These are phyloP conservation scores for Penicillium sp. DNA, from an alignment of 2,329 filamentous ascomycete species.

Conservation along the genomic window DNA sequence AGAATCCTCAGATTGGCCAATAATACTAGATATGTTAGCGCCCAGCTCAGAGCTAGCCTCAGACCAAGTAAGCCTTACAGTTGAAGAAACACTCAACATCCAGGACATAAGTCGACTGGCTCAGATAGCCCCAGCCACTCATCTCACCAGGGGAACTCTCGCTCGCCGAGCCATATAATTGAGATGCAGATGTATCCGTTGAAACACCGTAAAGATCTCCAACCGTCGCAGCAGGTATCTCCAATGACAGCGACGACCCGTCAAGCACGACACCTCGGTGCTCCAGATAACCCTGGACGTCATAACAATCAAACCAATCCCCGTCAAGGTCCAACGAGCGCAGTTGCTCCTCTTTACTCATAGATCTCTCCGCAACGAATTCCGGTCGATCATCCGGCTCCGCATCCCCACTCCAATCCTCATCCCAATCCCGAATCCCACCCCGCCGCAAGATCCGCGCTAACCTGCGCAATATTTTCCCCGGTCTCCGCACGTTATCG, in stretches of 20 bases:
- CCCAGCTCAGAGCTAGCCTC: neutral
- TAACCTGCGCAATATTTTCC: slow-evolving; percentile 24
- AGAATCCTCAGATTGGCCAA: slow-evolving; percentile 30
- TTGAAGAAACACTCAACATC: slow-evolving; percentile 30
- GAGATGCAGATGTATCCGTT: slow-evolving; percentile 9
- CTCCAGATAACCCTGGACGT: slow-evolving; percentile 71
- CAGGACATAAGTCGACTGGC: slow-evolving; percentile 15
- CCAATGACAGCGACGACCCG: slow-evolving; percentile 29
- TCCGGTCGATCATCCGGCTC: slow-evolving; percentile 5
- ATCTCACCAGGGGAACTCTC: neutral
- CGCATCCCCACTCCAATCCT: slow-evolving; percentile 23
- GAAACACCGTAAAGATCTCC: slow-evolving; percentile 11
- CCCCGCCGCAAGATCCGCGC: slow-evolving; percentile 16
- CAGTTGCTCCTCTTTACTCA: slow-evolving; percentile 29
- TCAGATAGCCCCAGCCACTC: neutral
- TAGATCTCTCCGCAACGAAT: slow-evolving; percentile 6
- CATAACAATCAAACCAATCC: slow-evolving; percentile 74
- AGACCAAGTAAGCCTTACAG: slow-evolving; percentile 15
- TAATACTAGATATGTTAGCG: slow-evolving; percentile 19
- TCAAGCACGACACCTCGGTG: slow-evolving; percentile 32
- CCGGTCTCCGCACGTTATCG: slow-evolving; percentile 29
- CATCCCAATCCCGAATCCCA: slow-evolving; percentile 24
- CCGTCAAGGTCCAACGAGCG: slow-evolving; percentile 64
- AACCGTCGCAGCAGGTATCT: slow-evolving; percentile 19
- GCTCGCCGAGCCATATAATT: slow-evolving; percentile 8